Conservation (phyloP, 768 basidiomycete species). For the Boletus pseudopeckii region DNA sequence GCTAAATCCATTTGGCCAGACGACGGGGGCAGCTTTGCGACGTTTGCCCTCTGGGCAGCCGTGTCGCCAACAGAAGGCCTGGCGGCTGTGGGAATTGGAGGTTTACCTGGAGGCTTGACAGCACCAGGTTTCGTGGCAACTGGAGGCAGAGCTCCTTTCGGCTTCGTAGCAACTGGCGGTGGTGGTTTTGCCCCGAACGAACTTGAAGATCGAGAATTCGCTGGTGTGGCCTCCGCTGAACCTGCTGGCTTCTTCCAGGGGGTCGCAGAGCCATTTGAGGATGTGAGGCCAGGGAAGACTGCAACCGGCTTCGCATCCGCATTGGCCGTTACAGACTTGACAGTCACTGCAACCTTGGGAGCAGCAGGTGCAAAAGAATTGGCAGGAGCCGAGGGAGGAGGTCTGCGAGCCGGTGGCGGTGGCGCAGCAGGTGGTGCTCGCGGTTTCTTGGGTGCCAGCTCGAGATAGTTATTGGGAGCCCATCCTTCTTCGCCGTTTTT, state of each 20-base stretch:
- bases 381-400: constrained; percentile 43
- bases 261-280: constrained; percentile 62
- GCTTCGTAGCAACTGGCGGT: constrained; percentile 62
- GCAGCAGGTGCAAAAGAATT: constrained; percentile 33
- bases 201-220: constrained; percentile 50
- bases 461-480: constrained; percentile 93
- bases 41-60: constrained; percentile 38
- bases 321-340: constrained; percentile 51
- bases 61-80: constrained; percentile 40
- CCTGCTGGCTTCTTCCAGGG: constrained; percentile 67
- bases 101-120: constrained; percentile 53
- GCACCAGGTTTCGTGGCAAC: constrained; percentile 51
- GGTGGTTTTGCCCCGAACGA: constrained; percentile 48
- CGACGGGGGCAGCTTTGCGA: constrained; percentile 41
- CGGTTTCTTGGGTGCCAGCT: constrained; percentile 66
- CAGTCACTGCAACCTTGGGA: constrained; percentile 33
- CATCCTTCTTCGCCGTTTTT: constrained; percentile 82
- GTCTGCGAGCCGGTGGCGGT: constrained; percentile 55
- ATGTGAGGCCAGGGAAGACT: constrained; percentile 74
- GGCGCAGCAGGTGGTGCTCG: constrained; percentile 66
- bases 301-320: constrained; percentile 73
- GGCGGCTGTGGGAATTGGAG: constrained; percentile 57
- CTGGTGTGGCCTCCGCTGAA: constrained; percentile 37
- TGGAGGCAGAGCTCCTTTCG: constrained; percentile 58
- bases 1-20: constrained; percentile 77